A percentile compares a stretch with the other conserved stretches of the same genome.
phyloP scores from a whole-genome alignment of 192 early-diverging fungal species.

The Umbelopsis vinacea region DNA sequence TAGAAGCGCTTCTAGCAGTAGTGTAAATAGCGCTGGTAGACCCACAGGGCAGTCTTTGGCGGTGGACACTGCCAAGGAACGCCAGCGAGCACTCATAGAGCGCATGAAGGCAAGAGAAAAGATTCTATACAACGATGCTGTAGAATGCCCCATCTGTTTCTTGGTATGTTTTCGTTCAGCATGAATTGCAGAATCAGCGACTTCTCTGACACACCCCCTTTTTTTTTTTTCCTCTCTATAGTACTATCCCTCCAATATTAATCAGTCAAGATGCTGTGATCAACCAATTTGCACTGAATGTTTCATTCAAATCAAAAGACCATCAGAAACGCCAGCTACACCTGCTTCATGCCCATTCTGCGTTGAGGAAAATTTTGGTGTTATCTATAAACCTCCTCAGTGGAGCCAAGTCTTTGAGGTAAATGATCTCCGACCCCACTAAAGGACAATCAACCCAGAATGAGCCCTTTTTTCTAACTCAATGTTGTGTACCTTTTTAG shows the following conservation, averaged over 20 bases:
- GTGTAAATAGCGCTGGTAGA: slow-evolving; percentile 21
- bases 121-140: slow-evolving; percentile 60
- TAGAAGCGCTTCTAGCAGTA: slow-evolving; percentile 32
- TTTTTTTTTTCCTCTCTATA: slow-evolving; percentile 27
- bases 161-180: slow-evolving; percentile 60
- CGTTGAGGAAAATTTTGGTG: slow-evolving; percentile 82
- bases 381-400: slow-evolving; percentile 69
- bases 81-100: slow-evolving; percentile 29
- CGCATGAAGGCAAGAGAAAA: slow-evolving; percentile 40
- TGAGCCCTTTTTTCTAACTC: not conserved
- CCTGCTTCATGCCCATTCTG: slow-evolving; percentile 89
- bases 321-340: slow-evolving; percentile 65
- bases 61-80: slow-evolving; percentile 24
- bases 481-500: not conserved
- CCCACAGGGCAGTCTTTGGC: not conserved
- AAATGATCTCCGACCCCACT: not conserved
- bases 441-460: not conserved
- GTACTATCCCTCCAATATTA: slow-evolving; percentile 93
- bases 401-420: slow-evolving; percentile 25
- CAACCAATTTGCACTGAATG: slow-evolving; percentile 97
- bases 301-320: slow-evolving; percentile 94
- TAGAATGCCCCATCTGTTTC: slow-evolving; percentile 96
- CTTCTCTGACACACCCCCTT: not conserved
- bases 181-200: not conserved
- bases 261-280: slow-evolving; percentile 91